Conservation (phyloP, 2,329 filamentous ascomycete species). For the Teratosphaeria pseudoeucalypti region DNA sequence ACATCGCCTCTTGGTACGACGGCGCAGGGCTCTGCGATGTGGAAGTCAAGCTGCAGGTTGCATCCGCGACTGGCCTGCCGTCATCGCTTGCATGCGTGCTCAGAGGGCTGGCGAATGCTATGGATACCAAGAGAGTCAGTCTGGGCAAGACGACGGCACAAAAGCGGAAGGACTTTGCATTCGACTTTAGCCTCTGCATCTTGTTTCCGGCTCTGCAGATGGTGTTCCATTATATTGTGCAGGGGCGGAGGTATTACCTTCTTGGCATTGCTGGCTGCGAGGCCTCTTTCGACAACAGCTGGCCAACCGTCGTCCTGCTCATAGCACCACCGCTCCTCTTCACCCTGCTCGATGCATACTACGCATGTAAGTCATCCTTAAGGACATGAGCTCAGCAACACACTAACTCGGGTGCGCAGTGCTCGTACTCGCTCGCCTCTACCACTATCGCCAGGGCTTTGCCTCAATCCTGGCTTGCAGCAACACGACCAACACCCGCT, state of each 20-base stretch:
- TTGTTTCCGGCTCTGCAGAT: slow-evolving; percentile 46
- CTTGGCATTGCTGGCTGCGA: slow-evolving; percentile 50
- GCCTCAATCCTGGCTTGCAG: slow-evolving; percentile 43
- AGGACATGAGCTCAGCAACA: not conserved
- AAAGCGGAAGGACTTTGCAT: slow-evolving; percentile 34
- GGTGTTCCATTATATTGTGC: slow-evolving; percentile 49
- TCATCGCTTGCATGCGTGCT: slow-evolving; percentile 49
- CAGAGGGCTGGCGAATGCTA: slow-evolving; percentile 47
- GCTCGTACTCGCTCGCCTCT: slow-evolving; percentile 50
- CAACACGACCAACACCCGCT: slow-evolving; percentile 48
- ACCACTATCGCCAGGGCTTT: slow-evolving; percentile 50
- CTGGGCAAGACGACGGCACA: slow-evolving; percentile 41
- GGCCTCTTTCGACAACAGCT: slow-evolving; percentile 44
- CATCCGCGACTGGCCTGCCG: slow-evolving; percentile 41
- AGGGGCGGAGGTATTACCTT: slow-evolving; percentile 49
- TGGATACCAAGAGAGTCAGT: slow-evolving; percentile 48
- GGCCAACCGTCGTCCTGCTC: slow-evolving; percentile 45
- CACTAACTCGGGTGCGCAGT: slow-evolving; percentile 29
- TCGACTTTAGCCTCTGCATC: slow-evolving; percentile 49
- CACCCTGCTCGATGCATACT: slow-evolving; percentile 43
- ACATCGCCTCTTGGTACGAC: slow-evolving; percentile 45
- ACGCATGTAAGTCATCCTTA: slow-evolving; percentile 41
- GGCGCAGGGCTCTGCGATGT: slow-evolving; percentile 55
- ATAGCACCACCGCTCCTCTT: slow-evolving; percentile 48
- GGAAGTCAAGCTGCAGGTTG: slow-evolving; percentile 48